phyloP scores from a whole-genome alignment of 2,329 filamentous ascomycete genomes.

The Furcasterigmium sp. region DNA sequence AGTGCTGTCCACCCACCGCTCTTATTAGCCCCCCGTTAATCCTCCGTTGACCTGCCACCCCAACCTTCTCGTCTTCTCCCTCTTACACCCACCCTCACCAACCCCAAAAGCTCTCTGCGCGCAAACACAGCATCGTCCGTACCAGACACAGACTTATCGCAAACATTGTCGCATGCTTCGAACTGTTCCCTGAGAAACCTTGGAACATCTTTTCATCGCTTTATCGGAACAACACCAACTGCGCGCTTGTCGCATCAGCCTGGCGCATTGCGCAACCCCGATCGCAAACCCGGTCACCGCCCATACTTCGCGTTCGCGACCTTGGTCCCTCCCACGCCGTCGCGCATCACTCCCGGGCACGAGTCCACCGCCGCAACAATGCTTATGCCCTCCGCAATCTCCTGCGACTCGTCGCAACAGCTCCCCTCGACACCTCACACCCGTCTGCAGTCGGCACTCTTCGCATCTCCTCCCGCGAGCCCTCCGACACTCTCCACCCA shows the following conservation, averaged over 20 bases:
- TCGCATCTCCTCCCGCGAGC: slow-evolving; percentile 56
- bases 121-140: too few relatives aligned
- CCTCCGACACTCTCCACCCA: slow-evolving; percentile 42
- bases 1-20: neutral
- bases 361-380: slow-evolving; percentile 28
- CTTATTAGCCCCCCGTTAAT: slow-evolving; percentile 1
- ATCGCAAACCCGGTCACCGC: neutral
- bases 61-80: neutral
- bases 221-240: neutral
- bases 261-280: neutral
- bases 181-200: neutral
- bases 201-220: neutral
- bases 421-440: slow-evolving; percentile 21
- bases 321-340: neutral
- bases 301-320: too few relatives aligned
- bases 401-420: slow-evolving; percentile 50
- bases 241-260: neutral
- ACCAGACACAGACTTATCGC: too few relatives aligned
- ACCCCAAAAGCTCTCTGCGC: neutral
- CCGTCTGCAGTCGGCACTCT: slow-evolving; percentile 41
- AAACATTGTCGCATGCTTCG: neutral
- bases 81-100: neutral
- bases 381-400: slow-evolving; percentile 54
- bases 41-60: slow-evolving; percentile 1
- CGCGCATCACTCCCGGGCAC: neutral